Percentiles rank a stretch among this genome's conserved stretches.
Evolutionary conservation across 1,139 yeast species (phyloP).

Genomic region (Martiniozyma asiatica): DNA sequence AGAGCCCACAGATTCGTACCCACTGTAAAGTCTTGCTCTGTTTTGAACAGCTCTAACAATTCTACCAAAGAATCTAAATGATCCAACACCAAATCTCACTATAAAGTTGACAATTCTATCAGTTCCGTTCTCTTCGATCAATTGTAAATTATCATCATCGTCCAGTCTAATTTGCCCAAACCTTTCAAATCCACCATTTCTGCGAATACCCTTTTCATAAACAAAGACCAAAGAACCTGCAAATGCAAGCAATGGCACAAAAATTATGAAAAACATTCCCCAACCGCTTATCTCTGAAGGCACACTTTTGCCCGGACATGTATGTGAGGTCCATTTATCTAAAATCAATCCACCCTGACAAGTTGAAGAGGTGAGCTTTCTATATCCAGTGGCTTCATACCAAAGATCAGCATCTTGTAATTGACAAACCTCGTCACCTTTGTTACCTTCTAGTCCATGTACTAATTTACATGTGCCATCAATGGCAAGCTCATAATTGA

Average conservation of each 20-base stretch:
- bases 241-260: conserved; percentile 49
- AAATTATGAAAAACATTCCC: conserved; percentile 38
- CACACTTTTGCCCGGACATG: conserved; percentile 82
- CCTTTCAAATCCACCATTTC: conserved; percentile 70
- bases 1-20: conserved; percentile 16
- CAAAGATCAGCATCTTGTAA: conserved; percentile 49
- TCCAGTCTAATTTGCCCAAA: conserved; percentile 82
- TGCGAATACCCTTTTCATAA: conserved; percentile 67
- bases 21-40: conserved; percentile 22
- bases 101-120: conserved; percentile 53
- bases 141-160: conserved; percentile 47
- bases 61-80: conserved; percentile 33
- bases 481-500: conserved; percentile 52
- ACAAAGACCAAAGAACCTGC: conserved; percentile 55
- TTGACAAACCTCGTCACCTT: conserved; percentile 53
- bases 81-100: conserved; percentile 43
- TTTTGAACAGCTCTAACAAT: conserved; percentile 31
- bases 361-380: conserved; percentile 61
- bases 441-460: conserved; percentile 56
- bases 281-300: conserved; percentile 47
- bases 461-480: conserved; percentile 87
- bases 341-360: conserved; percentile 62
- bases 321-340: conserved; percentile 52
- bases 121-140: conserved; percentile 55
- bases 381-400: conserved; percentile 71